These are phyloP conservation scores for Hypoxylon sp. DNA, from an alignment of 2,329 filamentous ascomycete species.

Conservation along the genomic window DNA sequence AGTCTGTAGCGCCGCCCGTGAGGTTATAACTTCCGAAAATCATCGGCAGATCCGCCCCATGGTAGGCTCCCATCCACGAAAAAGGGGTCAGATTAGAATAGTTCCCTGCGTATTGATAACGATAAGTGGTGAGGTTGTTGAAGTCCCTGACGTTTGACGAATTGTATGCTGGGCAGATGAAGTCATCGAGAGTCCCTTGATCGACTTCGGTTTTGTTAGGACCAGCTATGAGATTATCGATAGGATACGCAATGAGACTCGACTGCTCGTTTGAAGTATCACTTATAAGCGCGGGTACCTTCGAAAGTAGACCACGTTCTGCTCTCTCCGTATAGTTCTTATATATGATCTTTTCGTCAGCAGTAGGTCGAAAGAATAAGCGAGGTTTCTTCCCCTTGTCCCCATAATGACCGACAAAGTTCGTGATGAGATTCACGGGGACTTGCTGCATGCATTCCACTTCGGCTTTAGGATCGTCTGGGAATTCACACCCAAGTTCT, in stretches of 20 bases:
- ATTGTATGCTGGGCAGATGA: slow-evolving; percentile 45
- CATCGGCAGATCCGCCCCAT: slow-evolving; percentile 47
- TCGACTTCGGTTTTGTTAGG: slow-evolving; percentile 45
- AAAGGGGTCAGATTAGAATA: slow-evolving; percentile 57
- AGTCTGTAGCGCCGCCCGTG: slow-evolving; percentile 43
- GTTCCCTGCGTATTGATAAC: slow-evolving; percentile 59
- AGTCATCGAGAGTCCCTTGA: slow-evolving; percentile 43
- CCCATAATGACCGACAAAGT: slow-evolving; percentile 49
- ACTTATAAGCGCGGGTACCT: slow-evolving; percentile 47
- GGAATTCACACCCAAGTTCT: slow-evolving; percentile 55
- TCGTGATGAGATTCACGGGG: slow-evolving; percentile 52
- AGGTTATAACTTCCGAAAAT: slow-evolving; percentile 50
- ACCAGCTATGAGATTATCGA: slow-evolving; percentile 37
- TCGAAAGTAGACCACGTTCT: slow-evolving; percentile 47
- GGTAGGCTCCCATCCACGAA: slow-evolving; percentile 55
- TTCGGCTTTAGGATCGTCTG: slow-evolving; percentile 51
- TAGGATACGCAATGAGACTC: slow-evolving; percentile 46
- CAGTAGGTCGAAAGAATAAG: slow-evolving; percentile 52
- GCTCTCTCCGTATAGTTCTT: slow-evolving; percentile 52
- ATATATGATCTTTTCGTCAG: slow-evolving; percentile 53
- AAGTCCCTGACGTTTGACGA: slow-evolving; percentile 38
- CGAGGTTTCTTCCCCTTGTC: slow-evolving; percentile 46
- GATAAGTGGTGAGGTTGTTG: slow-evolving; percentile 54
- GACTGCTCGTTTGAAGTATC: slow-evolving; percentile 47
- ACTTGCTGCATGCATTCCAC: slow-evolving; percentile 57